Evolutionary conservation across 805 yeast genomes (phyloP), one percentile per base, ranked within the genome.

Genomic region (Ogataea paradorogensis): DNA sequence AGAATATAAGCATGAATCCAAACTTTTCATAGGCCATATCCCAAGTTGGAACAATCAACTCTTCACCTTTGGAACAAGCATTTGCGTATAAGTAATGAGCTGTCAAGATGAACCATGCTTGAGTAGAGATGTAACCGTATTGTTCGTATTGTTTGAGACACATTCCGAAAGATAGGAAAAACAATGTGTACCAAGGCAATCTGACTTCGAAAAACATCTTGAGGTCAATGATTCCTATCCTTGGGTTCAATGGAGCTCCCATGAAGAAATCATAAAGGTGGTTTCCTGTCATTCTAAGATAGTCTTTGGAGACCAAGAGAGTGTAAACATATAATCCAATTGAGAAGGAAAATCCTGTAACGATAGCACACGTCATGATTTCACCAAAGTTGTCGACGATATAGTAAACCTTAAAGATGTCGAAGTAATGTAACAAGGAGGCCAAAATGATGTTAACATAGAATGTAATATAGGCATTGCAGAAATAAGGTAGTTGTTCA

Each of bases 11-110:
- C 98, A 93, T 90, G 73, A 93, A 93, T n/a, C 99, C 99, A 56
- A 93, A 93, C 68, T 93, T 93, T 65, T 93, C 99, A 65, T 93
- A 93, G 23, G 95, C 96, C 97, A 93, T 91, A 65, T 93, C 99
- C 98, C 99, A 93, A 14, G 96, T 85, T 53, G 98, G 96, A 47
- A 90, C 95, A 61, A 93, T 93, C 55, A 91, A 71, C 63, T 93
- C 98, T 67, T 93, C 99, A 53, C 98, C 99, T 67, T 93, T 93
- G 42, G 95, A 82, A 66, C 98, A 91, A 3, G 97, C 96, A 59
- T 93, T 91, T 46, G 95, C 96, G 59, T 93, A 93, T 34, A 89
- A 70, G 85, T 95, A 93, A 63, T 91, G 95, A 10, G 95, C 97
- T 45, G 84, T 67, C 50, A 86, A 65, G 27, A 89, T 71, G 48